Base-by-base conservation (phyloP, 768 basidiomycete species). In the Suillus bovinus region DNA sequence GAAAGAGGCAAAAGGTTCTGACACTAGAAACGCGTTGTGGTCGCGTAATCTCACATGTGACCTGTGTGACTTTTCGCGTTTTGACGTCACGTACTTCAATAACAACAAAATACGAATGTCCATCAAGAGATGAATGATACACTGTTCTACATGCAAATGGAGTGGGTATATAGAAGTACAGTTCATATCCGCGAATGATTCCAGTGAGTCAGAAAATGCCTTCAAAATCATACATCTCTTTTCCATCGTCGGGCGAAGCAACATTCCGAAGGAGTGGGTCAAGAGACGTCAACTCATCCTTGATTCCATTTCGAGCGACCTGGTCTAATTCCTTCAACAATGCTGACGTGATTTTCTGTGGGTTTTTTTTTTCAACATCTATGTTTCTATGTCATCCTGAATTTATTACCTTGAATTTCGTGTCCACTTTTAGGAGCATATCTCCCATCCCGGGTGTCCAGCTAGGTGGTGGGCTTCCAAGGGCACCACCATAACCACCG, bases 301-400 rank as follows among this genome's bases (percentile, higher is more conserved):
- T 88, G 72, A 95, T 94, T 16, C 86, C 84, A 55, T 86, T 87
- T 62, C 93, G 82, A 54, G 93, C 93, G 53, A 92, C 85, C 44
- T 83, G 80, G 74, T 96, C 94, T 27, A 96, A 83, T 66, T 96
- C 94, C 73, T 94, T 94, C 61, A 94, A 76, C 11, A 96, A 77
- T 46, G 76, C 78, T 22, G 85, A 82, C n/a, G 88, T 90, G 65
- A 95, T 86, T 88, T 94, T 96, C 94, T 95, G 73, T 20, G 10
- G 33, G 2, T 33, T 14, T 58, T 39, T 56, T 10, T 39, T 33
- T 52, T 42, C 6, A 50, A 31, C n/a, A 29, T 49, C 17, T 44
- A 50, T 9, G 29, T 36, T 33, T 16, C 52, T 14, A 62, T 52
- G 38, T 24, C 27, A 24, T n/a, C n/a, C 53, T 1, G 39, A 29